phyloP scores from a whole-genome alignment of 2,329 filamentous ascomycete genomes.

The Periconia digitata region DNA sequence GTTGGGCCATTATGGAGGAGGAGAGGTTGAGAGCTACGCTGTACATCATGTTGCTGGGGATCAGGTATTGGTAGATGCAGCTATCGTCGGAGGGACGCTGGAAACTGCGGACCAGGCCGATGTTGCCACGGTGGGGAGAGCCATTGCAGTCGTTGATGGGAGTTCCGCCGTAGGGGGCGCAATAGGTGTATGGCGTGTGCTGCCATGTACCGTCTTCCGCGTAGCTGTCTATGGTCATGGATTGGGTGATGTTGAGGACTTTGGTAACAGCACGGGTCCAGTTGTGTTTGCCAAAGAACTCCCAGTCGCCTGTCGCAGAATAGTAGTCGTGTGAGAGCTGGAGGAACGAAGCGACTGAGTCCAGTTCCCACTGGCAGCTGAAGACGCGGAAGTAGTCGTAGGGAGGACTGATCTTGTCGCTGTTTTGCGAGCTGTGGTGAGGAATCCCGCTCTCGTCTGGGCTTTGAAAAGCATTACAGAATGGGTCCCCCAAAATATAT shows the following conservation, averaged over 20 bases:
- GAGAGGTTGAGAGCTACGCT: constrained; percentile 60
- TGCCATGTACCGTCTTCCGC: constrained; percentile 47
- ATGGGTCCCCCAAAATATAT: constrained; percentile 63
- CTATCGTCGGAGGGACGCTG: constrained; percentile 54
- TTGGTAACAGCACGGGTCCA: constrained; percentile 50
- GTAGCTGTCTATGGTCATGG: constrained; percentile 52
- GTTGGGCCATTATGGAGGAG: constrained; percentile 53
- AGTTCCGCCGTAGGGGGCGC: constrained; percentile 47
- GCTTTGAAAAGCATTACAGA: constrained; percentile 57
- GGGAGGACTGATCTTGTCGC: constrained; percentile 46
- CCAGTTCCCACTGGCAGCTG: constrained; percentile 57
- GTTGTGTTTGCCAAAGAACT: constrained; percentile 49
- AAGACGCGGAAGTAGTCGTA: constrained; percentile 52
- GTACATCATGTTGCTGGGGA: constrained; percentile 70
- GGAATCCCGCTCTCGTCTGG: constrained; percentile 49
- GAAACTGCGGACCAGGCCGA: constrained; percentile 52
- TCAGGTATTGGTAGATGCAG: constrained; percentile 53
- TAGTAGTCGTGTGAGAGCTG: constrained; percentile 52
- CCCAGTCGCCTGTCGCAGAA: constrained; percentile 47
- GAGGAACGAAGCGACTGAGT: constrained; percentile 53
- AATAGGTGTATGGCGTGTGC: constrained; percentile 50
- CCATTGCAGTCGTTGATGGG: constrained; percentile 57
- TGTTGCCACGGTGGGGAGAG: constrained; percentile 49
- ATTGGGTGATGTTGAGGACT: constrained; percentile 47
- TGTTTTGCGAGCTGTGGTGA: constrained; percentile 39